phyloP scores from a whole-genome alignment of 1,139 yeast genomes.

The Protomyces lactucae-debilis region DNA sequence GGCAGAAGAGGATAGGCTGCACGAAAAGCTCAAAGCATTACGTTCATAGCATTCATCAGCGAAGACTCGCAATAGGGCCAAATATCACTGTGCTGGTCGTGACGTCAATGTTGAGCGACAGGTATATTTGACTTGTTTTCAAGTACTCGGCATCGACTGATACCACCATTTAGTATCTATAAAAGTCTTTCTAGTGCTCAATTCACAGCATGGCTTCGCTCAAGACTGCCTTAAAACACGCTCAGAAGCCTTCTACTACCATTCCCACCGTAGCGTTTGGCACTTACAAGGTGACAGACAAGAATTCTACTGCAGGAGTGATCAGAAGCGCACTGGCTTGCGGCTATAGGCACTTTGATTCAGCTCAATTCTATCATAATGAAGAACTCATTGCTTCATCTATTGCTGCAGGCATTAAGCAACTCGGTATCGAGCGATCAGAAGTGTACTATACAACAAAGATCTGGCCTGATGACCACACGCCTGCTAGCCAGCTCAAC shows the following conservation, averaged over 20 bases:
- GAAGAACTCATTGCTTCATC: conserved; percentile 54
- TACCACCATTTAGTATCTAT: no score
- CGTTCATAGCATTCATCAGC: background rate
- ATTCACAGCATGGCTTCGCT: background rate
- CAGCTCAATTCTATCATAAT: conserved; percentile 53
- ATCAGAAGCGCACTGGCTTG: background rate
- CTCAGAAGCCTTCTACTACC: background rate
- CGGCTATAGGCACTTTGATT: conserved; percentile 41
- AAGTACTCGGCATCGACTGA: no score
- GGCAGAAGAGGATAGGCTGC: conserved; percentile 12
- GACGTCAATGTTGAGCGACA: no score
- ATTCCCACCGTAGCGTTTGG: background rate
- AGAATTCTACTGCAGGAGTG: background rate
- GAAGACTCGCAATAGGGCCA: background rate
- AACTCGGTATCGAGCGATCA: conserved; percentile 47
- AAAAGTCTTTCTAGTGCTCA: no score
- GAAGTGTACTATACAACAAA: conserved; percentile 73
- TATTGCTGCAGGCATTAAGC: conserved; percentile 48
- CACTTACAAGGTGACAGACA: background rate
- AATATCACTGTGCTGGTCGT: no score
- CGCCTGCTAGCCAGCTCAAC: conserved; percentile 38
- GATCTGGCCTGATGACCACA: conserved; percentile 37
- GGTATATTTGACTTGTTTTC: no score
- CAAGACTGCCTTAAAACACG: background rate
- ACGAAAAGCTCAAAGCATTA: conserved; percentile 17